Percentiles rank a stretch among this genome's conserved stretches.
These are phyloP conservation scores for Cryptococcus amylolentus DNA, from an alignment of 1,284 basidiomycete genomes.

Conservation along the genomic window DNA sequence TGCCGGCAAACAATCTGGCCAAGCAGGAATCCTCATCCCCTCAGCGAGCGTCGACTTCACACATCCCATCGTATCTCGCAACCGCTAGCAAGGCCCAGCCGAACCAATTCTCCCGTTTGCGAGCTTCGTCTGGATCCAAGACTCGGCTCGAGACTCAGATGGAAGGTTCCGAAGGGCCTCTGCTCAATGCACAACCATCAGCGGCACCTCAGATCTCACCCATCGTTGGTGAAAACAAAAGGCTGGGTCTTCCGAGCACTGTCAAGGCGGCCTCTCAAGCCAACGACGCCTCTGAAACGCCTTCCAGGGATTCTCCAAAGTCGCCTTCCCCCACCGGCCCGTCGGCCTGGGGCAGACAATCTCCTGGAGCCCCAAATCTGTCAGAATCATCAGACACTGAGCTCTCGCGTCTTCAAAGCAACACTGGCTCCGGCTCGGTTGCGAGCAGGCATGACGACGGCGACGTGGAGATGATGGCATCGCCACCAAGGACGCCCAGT, in stretches of 20 bases:
- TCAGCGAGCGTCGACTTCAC: conserved; percentile 6
- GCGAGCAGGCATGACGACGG: conserved; percentile 1
- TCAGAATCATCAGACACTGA: too few relatives aligned
- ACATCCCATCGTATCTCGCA: neutral
- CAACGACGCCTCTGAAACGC: too few relatives aligned
- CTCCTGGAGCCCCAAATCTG: neutral
- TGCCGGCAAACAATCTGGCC: neutral
- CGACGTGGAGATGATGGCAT: conserved; percentile 11
- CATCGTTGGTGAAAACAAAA: conserved; percentile 4
- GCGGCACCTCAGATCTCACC: conserved; percentile 4
- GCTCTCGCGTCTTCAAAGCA: too few relatives aligned
- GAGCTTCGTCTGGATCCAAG: too few relatives aligned
- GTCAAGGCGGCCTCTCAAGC: conserved; percentile 9
- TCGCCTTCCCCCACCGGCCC: neutral
- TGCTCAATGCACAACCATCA: neutral
- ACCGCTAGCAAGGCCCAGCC: too few relatives aligned
- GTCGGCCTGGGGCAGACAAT: conserved; percentile 14
- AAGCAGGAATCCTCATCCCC: neutral
- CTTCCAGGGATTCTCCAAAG: neutral
- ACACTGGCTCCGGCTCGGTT: too few relatives aligned
- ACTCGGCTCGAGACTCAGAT: too few relatives aligned
- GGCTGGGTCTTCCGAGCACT: conserved; percentile 8
- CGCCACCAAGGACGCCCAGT: conserved; percentile 11
- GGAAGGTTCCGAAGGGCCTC: neutral
- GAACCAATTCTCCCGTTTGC: too few relatives aligned